Conservation (phyloP, 331 rosid genomes). For the Acacia pycnantha region DNA sequence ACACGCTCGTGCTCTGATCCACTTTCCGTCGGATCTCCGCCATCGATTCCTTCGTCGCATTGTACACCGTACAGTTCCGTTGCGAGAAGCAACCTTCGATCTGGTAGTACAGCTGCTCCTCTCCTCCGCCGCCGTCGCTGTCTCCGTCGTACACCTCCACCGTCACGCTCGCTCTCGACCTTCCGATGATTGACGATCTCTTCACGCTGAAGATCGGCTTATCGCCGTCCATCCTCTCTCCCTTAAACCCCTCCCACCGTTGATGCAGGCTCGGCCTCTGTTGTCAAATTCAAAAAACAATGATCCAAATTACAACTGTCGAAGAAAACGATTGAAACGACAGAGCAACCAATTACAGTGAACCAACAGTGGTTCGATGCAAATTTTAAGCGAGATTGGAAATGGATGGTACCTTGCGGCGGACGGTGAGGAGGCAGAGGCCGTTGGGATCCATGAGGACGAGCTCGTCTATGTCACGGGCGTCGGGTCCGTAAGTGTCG, state of each 20-base stretch:
- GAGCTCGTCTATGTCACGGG: constrained; percentile 54
- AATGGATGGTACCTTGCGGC: constrained; percentile 48
- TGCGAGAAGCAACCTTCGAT: constrained; percentile 79
- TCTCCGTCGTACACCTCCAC: constrained; percentile 59
- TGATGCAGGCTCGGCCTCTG: constrained; percentile 94
- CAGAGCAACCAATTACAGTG: background rate
- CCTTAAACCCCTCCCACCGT: constrained; percentile 89
- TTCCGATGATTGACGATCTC: constrained; percentile 81
- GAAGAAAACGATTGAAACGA: background rate
- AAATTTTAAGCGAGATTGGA: background rate
- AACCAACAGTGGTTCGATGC: background rate
- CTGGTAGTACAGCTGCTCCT: constrained; percentile 74
- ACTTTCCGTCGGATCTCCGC: constrained; percentile 91
- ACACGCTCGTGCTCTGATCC: constrained; percentile 71
- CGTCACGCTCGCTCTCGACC: constrained; percentile 52
- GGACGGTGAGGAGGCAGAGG: constrained; percentile 85
- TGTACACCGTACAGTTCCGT: constrained; percentile 58
- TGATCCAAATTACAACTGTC: background rate
- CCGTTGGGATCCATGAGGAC: constrained; percentile 91
- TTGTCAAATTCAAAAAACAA: background rate
- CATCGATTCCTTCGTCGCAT: constrained; percentile 43
- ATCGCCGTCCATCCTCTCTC: constrained; percentile 76
- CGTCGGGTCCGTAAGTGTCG: constrained; percentile 68
- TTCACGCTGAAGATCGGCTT: constrained; percentile 75
- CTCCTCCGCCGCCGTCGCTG: constrained; percentile 25